Evolutionary conservation across 768 basidiomycete species (phyloP), one percentile per base, ranked within the genome.

Genomic region (Leccinum longicurvipes): DNA sequence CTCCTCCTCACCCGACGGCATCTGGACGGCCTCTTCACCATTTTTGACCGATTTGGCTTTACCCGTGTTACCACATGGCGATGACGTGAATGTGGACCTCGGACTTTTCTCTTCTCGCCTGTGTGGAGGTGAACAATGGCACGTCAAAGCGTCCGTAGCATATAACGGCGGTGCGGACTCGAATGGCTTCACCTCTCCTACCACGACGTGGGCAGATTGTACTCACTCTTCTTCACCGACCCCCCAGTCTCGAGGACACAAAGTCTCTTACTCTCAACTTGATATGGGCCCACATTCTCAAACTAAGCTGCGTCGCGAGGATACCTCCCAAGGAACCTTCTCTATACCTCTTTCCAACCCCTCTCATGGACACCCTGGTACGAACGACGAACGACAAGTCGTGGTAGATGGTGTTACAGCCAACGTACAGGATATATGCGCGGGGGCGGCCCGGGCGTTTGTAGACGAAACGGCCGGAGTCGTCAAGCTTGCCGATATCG

Each of bases 1-100:
- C 6, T 68, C 66, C 11, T 67, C 67, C 23, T 68, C 64, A 3
- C 62, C 64, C 41, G 24, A 55, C 14, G 12, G 41, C 6, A 23
- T 56, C n/a, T 45, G 36, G 15, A 14, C 14, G 2, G 41, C 52
- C 25, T 45, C 45, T 1, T 57, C 53, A 2, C 55, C 48, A n/a
- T 29, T 52, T 19, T 28, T 29, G 45, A 47, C 47, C 28, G 39
- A 34, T 17, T 39, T 10, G 23, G 44, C 7, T 25, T 8, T 32
- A 42, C 29, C 47, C 24, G 36, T 15, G 39, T 25, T 45, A 41
- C 41, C 15, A 21, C 32, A 6, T 17, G 41, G 42, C n/a, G 44
- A 46, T 23, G 54, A 32, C 46, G 21, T n/a, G 39, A 46, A 6
- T 34, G 44, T 48, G 50, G 54, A 45, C 47, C 63, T 34, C 41